These are phyloP conservation scores for Leucosporidium scottii DNA, from an alignment of 768 basidiomycete genomes.

Conservation along the genomic window DNA sequence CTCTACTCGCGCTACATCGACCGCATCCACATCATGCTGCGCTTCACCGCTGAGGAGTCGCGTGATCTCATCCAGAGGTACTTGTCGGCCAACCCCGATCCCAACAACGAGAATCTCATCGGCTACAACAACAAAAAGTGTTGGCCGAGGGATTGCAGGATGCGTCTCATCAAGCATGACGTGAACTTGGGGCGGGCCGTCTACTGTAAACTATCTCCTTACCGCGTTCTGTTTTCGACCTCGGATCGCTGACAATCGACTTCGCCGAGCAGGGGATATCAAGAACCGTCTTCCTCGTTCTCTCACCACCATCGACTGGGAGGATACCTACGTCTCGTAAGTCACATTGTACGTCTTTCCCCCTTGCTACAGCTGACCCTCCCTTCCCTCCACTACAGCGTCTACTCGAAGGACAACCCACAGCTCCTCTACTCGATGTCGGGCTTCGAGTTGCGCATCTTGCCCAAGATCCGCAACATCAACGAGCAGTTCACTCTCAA, in stretches of 20 bases:
- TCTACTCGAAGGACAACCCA: constrained; percentile 95
- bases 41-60: constrained; percentile 94
- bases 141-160: constrained; percentile 98
- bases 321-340: constrained; percentile 57
- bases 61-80: constrained; percentile 97
- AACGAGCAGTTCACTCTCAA: constrained; percentile 95
- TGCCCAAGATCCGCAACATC: constrained; percentile 90
- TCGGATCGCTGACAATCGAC: constrained; percentile 13
- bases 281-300: constrained; percentile 93
- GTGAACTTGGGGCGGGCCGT: constrained; percentile 97
- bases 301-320: constrained; percentile 98
- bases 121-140: constrained; percentile 99
- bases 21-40: constrained; percentile 87
- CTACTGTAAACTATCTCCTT: no score
- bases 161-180: constrained; percentile 98
- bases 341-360: background rate
- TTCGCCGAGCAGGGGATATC: constrained; percentile 63
- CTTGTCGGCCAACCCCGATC: constrained; percentile 93
- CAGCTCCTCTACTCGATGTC: constrained; percentile 97
- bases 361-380: background rate
- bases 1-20: constrained; percentile 97
- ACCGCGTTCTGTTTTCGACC: background rate
- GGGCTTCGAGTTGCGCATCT: constrained; percentile 95
- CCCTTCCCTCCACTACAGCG: constrained; percentile 63
- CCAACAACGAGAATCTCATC: constrained; percentile 63